Percentiles rank a stretch among this genome's conserved stretches.
phyloP scores from a whole-genome alignment of 2,329 filamentous ascomycete genomes.

The Lithohypha guttulata region DNA sequence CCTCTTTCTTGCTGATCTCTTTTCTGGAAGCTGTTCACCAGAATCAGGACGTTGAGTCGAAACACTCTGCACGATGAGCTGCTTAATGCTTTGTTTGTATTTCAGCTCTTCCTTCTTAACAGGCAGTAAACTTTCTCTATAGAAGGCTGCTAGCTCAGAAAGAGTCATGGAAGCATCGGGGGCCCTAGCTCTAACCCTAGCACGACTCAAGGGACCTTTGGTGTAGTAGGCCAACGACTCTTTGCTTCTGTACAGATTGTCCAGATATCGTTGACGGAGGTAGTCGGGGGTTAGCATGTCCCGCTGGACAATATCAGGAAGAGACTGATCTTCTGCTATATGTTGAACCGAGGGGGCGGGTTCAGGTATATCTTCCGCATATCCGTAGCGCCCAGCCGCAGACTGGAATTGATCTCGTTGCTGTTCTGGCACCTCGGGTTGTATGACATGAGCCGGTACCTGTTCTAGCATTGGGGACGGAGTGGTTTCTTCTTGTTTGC shows the following conservation, averaged over 20 bases:
- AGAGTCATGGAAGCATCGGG: slow-evolving; percentile 21
- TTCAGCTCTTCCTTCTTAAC: slow-evolving; percentile 39
- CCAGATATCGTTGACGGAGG: slow-evolving; percentile 19
- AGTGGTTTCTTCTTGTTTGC: neutral
- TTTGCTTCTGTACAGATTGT: slow-evolving; percentile 24
- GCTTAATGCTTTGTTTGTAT: slow-evolving; percentile 35
- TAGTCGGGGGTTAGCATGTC: slow-evolving; percentile 13
- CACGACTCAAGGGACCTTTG: slow-evolving; percentile 39
- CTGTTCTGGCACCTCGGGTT: neutral
- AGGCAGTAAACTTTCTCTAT: slow-evolving; percentile 33
- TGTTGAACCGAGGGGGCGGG: neutral
- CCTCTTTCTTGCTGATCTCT: slow-evolving; percentile 25
- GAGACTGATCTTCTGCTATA: neutral
- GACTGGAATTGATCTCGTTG: neutral
- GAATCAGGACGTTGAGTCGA: slow-evolving; percentile 24
- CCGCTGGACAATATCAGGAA: neutral
- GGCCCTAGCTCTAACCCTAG: slow-evolving; percentile 31
- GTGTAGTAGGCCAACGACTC: slow-evolving; percentile 43
- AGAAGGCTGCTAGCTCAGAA: slow-evolving; percentile 28
- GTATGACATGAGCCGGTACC: neutral
- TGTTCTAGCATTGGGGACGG: neutral
- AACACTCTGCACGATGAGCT: slow-evolving; percentile 28
- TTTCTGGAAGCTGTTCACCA: slow-evolving; percentile 24
- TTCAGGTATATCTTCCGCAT: neutral
- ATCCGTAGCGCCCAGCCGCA: neutral